Evolutionary conservation across 768 basidiomycete species (phyloP), one percentile per base, ranked within the genome.

Genomic region (Saitozyma podzolica): DNA sequence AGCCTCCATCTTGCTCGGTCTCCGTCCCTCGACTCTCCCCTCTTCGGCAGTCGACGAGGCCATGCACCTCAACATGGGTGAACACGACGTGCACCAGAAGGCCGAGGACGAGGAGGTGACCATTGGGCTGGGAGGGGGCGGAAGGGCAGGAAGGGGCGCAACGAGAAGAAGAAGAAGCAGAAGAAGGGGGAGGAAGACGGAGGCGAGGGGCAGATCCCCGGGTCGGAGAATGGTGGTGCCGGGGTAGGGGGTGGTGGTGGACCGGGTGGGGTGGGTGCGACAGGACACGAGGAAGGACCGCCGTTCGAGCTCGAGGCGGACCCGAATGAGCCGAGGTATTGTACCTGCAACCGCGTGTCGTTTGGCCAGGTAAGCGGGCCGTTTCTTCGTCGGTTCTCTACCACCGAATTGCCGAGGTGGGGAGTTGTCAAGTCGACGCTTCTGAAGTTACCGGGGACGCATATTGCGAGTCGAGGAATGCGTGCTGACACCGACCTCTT

Each of bases 261-360:
- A 29, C 29, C 29, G 29, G 29, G 29, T 29, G 29, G 29, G 29
- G 29, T 29, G 29, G 29, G 5, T 5, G 29, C 29, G 29, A 29
- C 29, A 29, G 29, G 29, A 29, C 29, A 29, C 29, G 29, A 29
- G 29, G 29, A 29, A 29, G 29, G 29, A 29, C 29, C 29, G 29
- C 29, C 29, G 29, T 29, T 29, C 29, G 29, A 29, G 5, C 29
- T 29, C 29, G 29, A 29, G 29, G 57, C n/a, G 47, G 45, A 14
- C 56, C 75, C 73, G 11, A 74, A 75, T 59, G 78, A 79, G 53
- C 78, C 78, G 42, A 66, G 68, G 50, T 79, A 79, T 63, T 79
- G 78, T 50, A 74, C 72, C 61, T 79, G 78, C 56, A 62, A 77
- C 48, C 64, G 73, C 45, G 76, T 79, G 9, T 77, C 76, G 13